Base-by-base conservation (phyloP, 495 filamentous ascomycete species). In the Corynascus novoguineensis region DNA sequence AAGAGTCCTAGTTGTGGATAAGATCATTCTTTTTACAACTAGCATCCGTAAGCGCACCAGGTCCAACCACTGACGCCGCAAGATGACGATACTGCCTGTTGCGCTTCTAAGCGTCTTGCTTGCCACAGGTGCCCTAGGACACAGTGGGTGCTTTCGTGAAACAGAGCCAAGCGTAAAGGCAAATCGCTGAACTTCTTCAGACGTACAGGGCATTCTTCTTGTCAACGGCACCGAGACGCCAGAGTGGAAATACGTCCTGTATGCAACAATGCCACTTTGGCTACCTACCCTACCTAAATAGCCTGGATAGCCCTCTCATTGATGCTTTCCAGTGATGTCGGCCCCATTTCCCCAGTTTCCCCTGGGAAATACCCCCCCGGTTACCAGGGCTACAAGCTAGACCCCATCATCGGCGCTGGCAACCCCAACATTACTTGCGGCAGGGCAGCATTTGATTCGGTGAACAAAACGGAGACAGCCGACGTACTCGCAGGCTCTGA, bases 171-270 rank as follows among this genome's bases (percentile, higher is more conserved):
- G n/a, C n/a, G n/a, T n/a, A n/a, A n/a, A n/a, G n/a, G n/a, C n/a
- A n/a, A n/a, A n/a, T n/a, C n/a, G n/a, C n/a, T n/a, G n/a, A n/a
- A n/a, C n/a, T 15, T 5, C n/a, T 1, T 28, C 24, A 57, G 59
- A 61, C 25, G 37, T 56, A 5, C 38, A 52, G n/a, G 59, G 59
- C 4, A 61, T 61, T 21, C 44, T 70, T 8, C 69, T 65, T 3
- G 78, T 76, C 15, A 80, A 73, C 21, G 80, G 60, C 34, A 72
- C 72, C 7, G 73, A 66, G 48, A 56, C 64, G 9, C 48, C 62
- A 14, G 52, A 57, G 45, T 64, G 57, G 58, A 56, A 56, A 55
- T 66, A 66, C 34, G 53, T 66, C 34, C 58, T 48, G 54, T 62
- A 25, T n/a, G 51, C 52, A 12, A 46, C n/a, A 25, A 28, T 27